Evolutionary conservation across 306 rosid species (phyloP), one percentile per base, ranked within the genome.

Genomic region (Rosa lucieae): DNA sequence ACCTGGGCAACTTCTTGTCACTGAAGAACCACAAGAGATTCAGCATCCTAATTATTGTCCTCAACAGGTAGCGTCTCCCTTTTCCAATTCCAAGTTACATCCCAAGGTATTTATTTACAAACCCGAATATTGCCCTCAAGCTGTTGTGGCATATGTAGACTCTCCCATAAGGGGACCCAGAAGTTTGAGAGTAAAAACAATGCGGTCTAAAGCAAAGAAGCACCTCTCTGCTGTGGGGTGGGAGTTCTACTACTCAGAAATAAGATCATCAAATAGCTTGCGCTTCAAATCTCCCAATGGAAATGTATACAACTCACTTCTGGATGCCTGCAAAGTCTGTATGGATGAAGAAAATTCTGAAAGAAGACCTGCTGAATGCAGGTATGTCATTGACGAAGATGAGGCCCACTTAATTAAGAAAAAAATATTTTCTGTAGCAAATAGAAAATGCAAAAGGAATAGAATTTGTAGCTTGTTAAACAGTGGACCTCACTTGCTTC

Each of bases 251-350:
- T 46, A 61, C 71, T 18, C 29, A 29, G 70, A 32, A 35, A 8
- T 66, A 14, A 66, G n/a, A 66, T 35, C 70, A 66, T 66, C 43
- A 35, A 61, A 75, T 43, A 43, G 1, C 47, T 48, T 81, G 65
- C 14, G 32, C 78, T 94, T 84, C 86, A 80, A 8, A 46, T 87
- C 93, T 48, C 91, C 97, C 59, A 63, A 47, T 70, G 77, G 85
- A 48, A 40, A 1, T 66, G 61, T 18, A 37, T 83, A 79, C 68
- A 0, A 0, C 6, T 78, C 96, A 32, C 88, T 90, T 76, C 67
- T 21, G 67, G 37, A 44, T 46, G 97, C 90, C 17, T 92, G 96
- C 80, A 68, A 42, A 46, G 82, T 61, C 56, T 86, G 67, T 77
- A 62, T 87, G 32, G 32, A 74, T 46, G 83, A 81, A 82, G 67